phyloP scores from a whole-genome alignment of 768 basidiomycete genomes.

The Boletellus ananas region DNA sequence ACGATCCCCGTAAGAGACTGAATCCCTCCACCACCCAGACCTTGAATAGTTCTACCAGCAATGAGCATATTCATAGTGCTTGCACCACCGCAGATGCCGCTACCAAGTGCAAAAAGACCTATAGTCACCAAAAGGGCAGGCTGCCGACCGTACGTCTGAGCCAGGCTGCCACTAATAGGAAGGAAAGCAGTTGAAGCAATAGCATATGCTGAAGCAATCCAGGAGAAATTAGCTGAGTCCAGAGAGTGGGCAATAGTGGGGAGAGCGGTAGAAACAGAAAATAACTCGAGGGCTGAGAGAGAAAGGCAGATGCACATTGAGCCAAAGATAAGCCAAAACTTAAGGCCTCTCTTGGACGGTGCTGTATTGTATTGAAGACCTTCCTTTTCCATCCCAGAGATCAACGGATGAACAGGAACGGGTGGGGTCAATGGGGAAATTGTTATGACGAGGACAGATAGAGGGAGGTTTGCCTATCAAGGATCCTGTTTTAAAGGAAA shows the following conservation, averaged over 20 bases:
- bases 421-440: too few relatives aligned
- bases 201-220: constrained; percentile 37
- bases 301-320: constrained; percentile 24
- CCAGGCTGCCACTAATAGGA: constrained; percentile 33
- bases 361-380: too few relatives aligned
- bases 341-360: constrained; percentile 10
- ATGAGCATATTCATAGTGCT: too few relatives aligned
- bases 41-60: too few relatives aligned
- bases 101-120: constrained; percentile 30
- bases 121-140: constrained; percentile 22
- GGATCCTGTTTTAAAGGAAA: too few relatives aligned
- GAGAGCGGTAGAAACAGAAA: constrained; percentile 30
- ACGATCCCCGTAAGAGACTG: too few relatives aligned
- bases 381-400: background rate
- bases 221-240: constrained; percentile 28
- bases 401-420: background rate
- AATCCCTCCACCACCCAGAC: too few relatives aligned
- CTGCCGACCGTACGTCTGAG: constrained; percentile 30
- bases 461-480: too few relatives aligned
- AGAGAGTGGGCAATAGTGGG: constrained; percentile 32
- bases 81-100: too few relatives aligned
- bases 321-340: constrained; percentile 27
- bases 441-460: too few relatives aligned
- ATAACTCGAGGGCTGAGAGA: constrained; percentile 28
- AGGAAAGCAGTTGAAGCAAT: constrained; percentile 36